A percentile compares a stretch with the other conserved stretches of the same genome.
These are phyloP conservation scores for Aspergillus bombycis DNA, from an alignment of 2,329 filamentous ascomycete species.

Conservation along the genomic window DNA sequence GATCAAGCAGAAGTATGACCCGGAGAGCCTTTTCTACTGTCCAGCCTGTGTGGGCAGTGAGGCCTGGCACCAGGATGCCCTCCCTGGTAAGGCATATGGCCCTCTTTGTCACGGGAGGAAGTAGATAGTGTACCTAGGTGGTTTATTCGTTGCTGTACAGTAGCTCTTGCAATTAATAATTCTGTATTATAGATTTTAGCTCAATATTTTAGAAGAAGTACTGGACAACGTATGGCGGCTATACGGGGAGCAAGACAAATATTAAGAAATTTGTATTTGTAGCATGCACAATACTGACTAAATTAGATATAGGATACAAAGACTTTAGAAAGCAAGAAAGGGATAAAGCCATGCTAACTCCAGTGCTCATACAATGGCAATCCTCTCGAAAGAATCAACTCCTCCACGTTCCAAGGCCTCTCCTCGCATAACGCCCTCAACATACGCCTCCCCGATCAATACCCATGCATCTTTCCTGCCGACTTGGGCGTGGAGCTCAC, in stretches of 20 bases:
- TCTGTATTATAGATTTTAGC: not conserved
- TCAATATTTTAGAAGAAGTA: no score
- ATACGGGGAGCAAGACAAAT: not conserved
- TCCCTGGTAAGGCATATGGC: conserved; percentile 6
- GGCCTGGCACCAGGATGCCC: conserved; percentile 6
- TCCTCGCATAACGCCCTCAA: not conserved
- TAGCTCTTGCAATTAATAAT: not conserved
- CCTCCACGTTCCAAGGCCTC: not conserved
- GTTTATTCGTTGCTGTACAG: not conserved
- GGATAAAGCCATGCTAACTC: no score
- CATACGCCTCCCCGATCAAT: not conserved
- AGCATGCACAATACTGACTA: no score
- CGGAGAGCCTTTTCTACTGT: conserved; percentile 19
- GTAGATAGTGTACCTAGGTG: not conserved
- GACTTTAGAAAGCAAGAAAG: no score
- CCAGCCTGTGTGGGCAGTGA: conserved; percentile 20
- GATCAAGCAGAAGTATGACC: conserved; percentile 22
- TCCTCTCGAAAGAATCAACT: not conserved
- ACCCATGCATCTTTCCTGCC: not conserved
- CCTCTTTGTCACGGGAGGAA: conserved; percentile 2
- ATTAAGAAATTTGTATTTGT: not conserved
- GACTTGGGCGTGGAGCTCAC: no score
- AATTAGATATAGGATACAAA: no score
- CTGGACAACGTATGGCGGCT: no score
- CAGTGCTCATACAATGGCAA: not conserved